Conservation (phyloP, 192 early-diverging fungal genomes). For the Umbelopsis vinacea region DNA sequence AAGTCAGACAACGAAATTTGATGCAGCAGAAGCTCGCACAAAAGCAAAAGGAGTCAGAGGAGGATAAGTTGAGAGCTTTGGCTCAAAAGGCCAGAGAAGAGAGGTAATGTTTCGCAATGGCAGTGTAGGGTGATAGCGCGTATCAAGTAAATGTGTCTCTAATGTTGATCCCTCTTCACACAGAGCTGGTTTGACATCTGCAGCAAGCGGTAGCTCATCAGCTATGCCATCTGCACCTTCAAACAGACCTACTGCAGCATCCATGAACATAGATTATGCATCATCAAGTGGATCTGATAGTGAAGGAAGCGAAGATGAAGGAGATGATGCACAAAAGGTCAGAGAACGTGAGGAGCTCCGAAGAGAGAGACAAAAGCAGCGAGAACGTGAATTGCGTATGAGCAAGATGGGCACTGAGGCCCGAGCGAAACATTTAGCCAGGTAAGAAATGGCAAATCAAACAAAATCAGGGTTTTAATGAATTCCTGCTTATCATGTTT, state of each 20-base stretch:
- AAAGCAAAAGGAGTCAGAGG: conserved; percentile 94
- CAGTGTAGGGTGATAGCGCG: neutral
- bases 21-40: conserved; percentile 92
- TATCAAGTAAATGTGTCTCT: conserved; percentile 2
- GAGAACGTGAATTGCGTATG: conserved; percentile 86
- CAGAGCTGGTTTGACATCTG: conserved; percentile 42
- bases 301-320: conserved; percentile 44
- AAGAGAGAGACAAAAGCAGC: conserved; percentile 79
- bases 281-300: conserved; percentile 36
- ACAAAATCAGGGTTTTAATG: conserved; percentile 28
- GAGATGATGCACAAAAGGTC: conserved; percentile 63
- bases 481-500: neutral
- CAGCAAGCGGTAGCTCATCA: conserved; percentile 12
- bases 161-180: neutral
- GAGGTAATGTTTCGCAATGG: conserved; percentile 35
- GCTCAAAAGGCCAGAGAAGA: conserved; percentile 97
- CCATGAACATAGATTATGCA: conserved; percentile 42
- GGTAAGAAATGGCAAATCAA: conserved; percentile 40
- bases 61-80: conserved; percentile 83
- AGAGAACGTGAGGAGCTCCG: conserved; percentile 88
- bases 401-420: conserved; percentile 88
- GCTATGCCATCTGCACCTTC: conserved; percentile 30
- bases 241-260: conserved; percentile 37
- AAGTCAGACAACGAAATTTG: conserved; percentile 88
- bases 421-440: conserved; percentile 76